phyloP scores from a whole-genome alignment of 2,329 filamentous ascomycete species.

The Hypocreales sp. region DNA sequence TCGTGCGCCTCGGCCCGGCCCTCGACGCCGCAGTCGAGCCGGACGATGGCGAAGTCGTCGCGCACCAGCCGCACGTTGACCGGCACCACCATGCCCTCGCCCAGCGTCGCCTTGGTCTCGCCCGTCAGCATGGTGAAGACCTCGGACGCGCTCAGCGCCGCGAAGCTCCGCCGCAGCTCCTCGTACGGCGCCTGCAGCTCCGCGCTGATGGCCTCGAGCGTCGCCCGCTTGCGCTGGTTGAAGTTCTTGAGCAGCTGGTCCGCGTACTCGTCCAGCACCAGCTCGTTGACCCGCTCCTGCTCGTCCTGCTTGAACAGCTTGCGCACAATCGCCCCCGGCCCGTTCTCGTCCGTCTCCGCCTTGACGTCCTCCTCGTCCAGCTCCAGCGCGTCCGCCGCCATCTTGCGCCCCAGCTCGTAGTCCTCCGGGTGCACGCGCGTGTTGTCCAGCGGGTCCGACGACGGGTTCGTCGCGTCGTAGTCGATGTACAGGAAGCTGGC shows the following conservation, averaged over 20 bases:
- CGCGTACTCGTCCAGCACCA: constrained; percentile 92
- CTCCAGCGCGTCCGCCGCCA: constrained; percentile 92
- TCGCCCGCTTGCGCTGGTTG: constrained; percentile 87
- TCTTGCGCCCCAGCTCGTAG: constrained; percentile 94
- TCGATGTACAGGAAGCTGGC: constrained; percentile 88
- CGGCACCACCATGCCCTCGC: constrained; percentile 83
- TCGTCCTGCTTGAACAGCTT: constrained; percentile 91
- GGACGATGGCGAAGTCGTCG: constrained; percentile 84
- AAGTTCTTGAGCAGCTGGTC: constrained; percentile 89
- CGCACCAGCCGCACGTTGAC: constrained; percentile 80
- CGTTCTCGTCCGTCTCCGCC: constrained; percentile 80
- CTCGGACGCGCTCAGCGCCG: constrained; percentile 53
- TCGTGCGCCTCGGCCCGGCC: constrained; percentile 74
- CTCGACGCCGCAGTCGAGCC: constrained; percentile 87
- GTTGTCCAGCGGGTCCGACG: constrained; percentile 87
- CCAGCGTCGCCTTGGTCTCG: constrained; percentile 71
- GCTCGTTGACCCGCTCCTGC: constrained; percentile 88
- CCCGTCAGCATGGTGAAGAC: constrained; percentile 95
- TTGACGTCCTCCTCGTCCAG: constrained; percentile 97
- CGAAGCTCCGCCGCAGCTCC: constrained; percentile 74
- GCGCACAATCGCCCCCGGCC: constrained; percentile 76
- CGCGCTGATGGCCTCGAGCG: constrained; percentile 86
- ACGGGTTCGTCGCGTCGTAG: constrained; percentile 66
- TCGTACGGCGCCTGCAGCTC: constrained; percentile 90
- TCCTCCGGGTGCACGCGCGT: constrained; percentile 97